Base-by-base conservation (phyloP, 1,284 basidiomycete species). In the Lentinus polychrous region DNA sequence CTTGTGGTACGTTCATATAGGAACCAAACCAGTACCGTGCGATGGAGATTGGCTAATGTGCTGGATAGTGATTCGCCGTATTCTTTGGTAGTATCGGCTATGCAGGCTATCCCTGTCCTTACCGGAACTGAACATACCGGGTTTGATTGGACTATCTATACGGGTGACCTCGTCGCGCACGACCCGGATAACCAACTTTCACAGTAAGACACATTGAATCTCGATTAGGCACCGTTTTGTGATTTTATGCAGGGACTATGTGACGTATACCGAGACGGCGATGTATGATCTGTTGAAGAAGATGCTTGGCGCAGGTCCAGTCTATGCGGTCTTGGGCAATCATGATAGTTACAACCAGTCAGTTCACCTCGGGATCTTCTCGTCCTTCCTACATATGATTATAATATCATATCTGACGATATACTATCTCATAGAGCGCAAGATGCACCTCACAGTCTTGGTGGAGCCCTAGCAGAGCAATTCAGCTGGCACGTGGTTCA, bases 121-220 rank as follows among this genome's bases (percentile, higher is more conserved):
- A 75, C 86, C 18, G 81, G 76, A 3, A 85, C 86, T 1, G 58
- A 76, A 55, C 63, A 73, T 8, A 70, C 65, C 31, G 78, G 81
- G 1, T 86, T 91, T 55, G 75, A 76, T 41, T 85, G 80, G 58
- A 78, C 77, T 0, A 49, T 91, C 18, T 88, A 78, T 57, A 91
- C 89, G 0, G 89, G 89, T 20, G 89, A 91, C 60, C 65, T 91
- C 47, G 76, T 88, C 32, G 78, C 83, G 8, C 86, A 89, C 59
- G 86, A 89, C 60, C 64, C 74, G 6, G 75, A 78, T 43, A 79
- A 78, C 49, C 76, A 89, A 57, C 62, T 81, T 22, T 83, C 81
- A 6, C 73, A 79, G 78, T 78, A 53, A 46, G 63, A n/a, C 49
- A 38, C 40, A 11, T 8, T 15, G 36, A 15, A 32, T 14, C 12